Evolutionary conservation across 352 stramenopile species (phyloP), one percentile per base, ranked within the genome.

Genomic region (Phytopythium montanum): DNA sequence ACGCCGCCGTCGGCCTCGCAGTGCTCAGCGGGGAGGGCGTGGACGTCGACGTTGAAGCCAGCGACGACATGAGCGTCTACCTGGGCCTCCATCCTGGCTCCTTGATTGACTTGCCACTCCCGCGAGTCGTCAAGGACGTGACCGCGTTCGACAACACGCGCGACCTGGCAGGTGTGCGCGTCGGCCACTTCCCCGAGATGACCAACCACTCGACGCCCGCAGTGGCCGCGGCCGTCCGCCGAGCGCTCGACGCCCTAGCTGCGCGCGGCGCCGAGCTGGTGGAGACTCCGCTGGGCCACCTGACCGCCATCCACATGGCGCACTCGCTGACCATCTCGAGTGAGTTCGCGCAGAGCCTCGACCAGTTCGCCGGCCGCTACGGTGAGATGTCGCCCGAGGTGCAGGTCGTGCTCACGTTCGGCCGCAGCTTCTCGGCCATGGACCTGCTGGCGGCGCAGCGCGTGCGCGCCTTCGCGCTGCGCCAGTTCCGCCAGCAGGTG

Each of bases 381-480:
- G 46, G 54, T 36, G 65, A 81, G 26, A 65, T 95, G 38, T 87
- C 86, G 36, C 70, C 85, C 2, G 87, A 96, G 58, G 82, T 81
- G 33, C 70, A 90, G 62, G 75, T 96, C 31, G 61, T 87, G 46
- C 18, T 97, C 19, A 79, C 60, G 4, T 76, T 96, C 41, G 89
- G 74, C 3, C 74, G 89, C 9, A 74, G 73, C 41, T 83, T 85
- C 28, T 86, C 76, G 2, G 73, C 81, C 12, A 69, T 82, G 46
- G 92, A 98, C 62, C 84, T 96, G 34, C 54, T 97, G 19, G 73
- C 88, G 2, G 89, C 86, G 21, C 87, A 97, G 68, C 87, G 86
- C 25, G 65, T 97, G 42, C 81, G 88, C 12, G 77, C 76, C 18
- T 97, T 88, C 54, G 88, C 87, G 1, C 66, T 95, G 59, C 68